phyloP scores from a whole-genome alignment of 345 rosid species.

The Eucalyptus camaldulensis region DNA sequence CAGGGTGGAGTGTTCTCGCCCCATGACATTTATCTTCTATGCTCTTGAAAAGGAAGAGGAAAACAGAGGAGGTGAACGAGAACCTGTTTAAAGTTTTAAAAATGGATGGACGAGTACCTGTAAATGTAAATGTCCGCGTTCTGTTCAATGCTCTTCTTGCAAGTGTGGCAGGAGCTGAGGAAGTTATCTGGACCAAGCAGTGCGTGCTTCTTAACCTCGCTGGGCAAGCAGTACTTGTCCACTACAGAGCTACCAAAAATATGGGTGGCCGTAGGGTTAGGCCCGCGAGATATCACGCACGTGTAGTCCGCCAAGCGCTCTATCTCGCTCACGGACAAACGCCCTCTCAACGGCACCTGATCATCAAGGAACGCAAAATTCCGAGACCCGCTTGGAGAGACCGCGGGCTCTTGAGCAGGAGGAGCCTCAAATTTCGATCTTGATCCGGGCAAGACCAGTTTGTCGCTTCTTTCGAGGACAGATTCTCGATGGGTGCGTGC shows the following conservation, averaged over 20 bases:
- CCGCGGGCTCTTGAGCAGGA: not conserved
- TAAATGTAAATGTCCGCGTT: constrained; percentile 53
- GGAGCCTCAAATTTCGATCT: constrained; percentile 44
- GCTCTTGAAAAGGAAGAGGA: not conserved
- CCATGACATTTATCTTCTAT: no score
- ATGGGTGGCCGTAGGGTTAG: constrained; percentile 73
- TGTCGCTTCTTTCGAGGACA: not conserved
- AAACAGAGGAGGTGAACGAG: not conserved
- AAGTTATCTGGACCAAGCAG: constrained; percentile 5
- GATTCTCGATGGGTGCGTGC: not conserved
- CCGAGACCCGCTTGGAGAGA: constrained; percentile 5
- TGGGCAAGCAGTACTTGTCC: constrained; percentile 12
- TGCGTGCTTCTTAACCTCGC: not conserved
- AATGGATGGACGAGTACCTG: constrained; percentile 28
- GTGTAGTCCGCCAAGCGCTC: constrained; percentile 86
- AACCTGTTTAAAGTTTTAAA: not conserved
- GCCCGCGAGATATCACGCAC: constrained; percentile 62
- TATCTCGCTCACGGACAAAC: constrained; percentile 36
- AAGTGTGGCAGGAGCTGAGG: constrained; percentile 53
- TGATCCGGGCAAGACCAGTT: constrained; percentile 40
- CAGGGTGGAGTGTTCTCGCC: not conserved
- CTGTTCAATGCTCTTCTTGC: constrained; percentile 67
- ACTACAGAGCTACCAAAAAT: constrained; percentile 69
- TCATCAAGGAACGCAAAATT: not conserved
- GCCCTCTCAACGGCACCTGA: not conserved